Percentiles rank a stretch among this genome's conserved stretches.
These are phyloP conservation scores for Ilex asprella DNA, from an alignment of 257 asterid species.

Conservation along the genomic window DNA sequence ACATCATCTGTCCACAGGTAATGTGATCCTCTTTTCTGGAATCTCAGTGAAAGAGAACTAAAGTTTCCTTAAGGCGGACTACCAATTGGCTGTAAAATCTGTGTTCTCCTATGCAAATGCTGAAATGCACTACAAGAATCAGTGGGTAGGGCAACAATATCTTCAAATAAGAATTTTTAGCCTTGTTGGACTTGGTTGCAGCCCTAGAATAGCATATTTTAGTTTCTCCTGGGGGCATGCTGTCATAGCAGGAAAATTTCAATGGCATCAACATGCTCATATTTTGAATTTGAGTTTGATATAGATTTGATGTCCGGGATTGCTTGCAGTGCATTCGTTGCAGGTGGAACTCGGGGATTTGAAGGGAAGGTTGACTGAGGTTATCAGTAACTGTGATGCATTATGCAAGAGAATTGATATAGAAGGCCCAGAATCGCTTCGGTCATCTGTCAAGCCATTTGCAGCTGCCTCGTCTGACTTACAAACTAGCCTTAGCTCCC, in stretches of 20 bases:
- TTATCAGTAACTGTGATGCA: constrained; percentile 85
- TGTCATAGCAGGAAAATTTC: too few relatives aligned
- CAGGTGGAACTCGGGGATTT: constrained; percentile 94
- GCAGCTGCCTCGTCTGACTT: constrained; percentile 30
- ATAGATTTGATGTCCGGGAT: constrained; percentile 10
- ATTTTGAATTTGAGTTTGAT: neutral
- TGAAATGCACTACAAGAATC: too few relatives aligned
- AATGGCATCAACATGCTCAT: neutral
- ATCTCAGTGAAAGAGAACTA: neutral
- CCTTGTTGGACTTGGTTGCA: too few relatives aligned
- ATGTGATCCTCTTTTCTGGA: constrained; percentile 9
- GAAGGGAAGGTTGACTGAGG: constrained; percentile 91
- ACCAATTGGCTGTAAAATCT: neutral
- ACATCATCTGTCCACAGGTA: constrained; percentile 86
- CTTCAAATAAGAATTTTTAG: too few relatives aligned
- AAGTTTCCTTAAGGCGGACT: neutral
- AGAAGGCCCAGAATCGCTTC: constrained; percentile 81
- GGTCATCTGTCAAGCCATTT: constrained; percentile 60
- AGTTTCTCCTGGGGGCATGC: neutral
- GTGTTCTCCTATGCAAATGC: neutral
- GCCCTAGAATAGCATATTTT: too few relatives aligned
- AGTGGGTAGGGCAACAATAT: too few relatives aligned
- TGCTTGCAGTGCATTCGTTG: constrained; percentile 59
- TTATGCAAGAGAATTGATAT: constrained; percentile 69
- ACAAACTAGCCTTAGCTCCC: constrained; percentile 12